These are phyloP conservation scores for Rhizopus arrhizus DNA, from an alignment of 371 early-diverging fungal species.

Conservation along the genomic window DNA sequence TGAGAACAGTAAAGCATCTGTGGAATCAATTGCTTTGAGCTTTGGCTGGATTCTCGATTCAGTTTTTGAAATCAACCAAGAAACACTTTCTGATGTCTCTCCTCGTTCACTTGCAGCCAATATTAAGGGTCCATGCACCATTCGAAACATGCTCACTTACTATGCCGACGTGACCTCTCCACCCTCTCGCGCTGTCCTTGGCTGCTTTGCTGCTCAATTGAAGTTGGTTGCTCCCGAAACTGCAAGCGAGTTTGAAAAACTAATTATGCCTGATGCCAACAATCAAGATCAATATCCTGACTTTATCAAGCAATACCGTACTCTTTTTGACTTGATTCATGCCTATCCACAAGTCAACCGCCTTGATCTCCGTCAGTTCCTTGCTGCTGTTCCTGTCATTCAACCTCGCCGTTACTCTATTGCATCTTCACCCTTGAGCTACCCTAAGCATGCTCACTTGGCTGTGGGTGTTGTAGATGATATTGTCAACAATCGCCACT, in stretches of 20 bases:
- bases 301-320: conserved; percentile 50
- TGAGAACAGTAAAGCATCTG: conserved; percentile 39
- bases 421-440: conserved; percentile 45
- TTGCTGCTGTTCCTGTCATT: conserved; percentile 50
- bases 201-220: conserved; percentile 46
- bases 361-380: conserved; percentile 49
- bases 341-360: conserved; percentile 51
- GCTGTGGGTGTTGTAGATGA: conserved; percentile 51
- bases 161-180: conserved; percentile 54
- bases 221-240: conserved; percentile 35
- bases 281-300: conserved; percentile 41
- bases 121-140: conserved; percentile 51
- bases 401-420: conserved; percentile 63
- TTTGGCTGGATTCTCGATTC: conserved; percentile 58
- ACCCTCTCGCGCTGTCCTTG: conserved; percentile 49
- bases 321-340: conserved; percentile 47
- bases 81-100: conserved; percentile 33
- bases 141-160: conserved; percentile 52
- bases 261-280: conserved; percentile 40
- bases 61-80: conserved; percentile 52
- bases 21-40: conserved; percentile 48
- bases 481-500: conserved; percentile 41
- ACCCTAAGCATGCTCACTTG: conserved; percentile 36
- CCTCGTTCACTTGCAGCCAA: conserved; percentile 54
- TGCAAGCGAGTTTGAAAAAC: conserved; percentile 37